phyloP scores from a whole-genome alignment of 2,329 filamentous ascomycete species.

The Helotiales sp. region DNA sequence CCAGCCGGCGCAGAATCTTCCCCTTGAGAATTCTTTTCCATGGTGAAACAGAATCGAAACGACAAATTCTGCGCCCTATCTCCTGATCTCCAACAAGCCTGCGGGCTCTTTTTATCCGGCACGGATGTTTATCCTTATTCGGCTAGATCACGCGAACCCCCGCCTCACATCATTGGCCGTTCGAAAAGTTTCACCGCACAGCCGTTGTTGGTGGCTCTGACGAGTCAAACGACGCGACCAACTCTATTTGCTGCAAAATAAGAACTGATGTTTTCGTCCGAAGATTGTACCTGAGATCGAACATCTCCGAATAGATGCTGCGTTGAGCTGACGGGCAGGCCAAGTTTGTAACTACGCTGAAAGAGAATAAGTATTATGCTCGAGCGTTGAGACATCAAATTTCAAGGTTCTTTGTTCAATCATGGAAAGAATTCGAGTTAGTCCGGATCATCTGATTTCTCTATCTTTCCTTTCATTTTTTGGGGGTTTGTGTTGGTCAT shows the following conservation, averaged over 20 bases:
- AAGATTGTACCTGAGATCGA: slow-evolving; percentile 30
- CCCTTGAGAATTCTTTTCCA: not conserved
- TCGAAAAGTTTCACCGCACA: slow-evolving; percentile 1
- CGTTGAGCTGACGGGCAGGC: not conserved
- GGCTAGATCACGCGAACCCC: not conserved
- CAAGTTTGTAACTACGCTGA: not conserved
- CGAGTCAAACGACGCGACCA: not conserved
- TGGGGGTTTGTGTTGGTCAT: not conserved
- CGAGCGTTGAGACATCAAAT: not conserved
- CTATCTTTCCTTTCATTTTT: not conserved
- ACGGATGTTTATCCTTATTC: not conserved
- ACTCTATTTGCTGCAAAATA: not conserved
- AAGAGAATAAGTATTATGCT: not conserved
- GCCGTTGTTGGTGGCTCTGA: not conserved
- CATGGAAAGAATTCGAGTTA: not conserved
- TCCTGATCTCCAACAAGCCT: slow-evolving; percentile 9
- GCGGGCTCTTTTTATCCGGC: slow-evolving; percentile 1
- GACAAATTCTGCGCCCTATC: not conserved
- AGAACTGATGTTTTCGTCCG: not conserved
- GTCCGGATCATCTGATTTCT: not conserved
- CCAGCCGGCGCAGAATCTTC: not conserved
- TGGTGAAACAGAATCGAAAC: slow-evolving; percentile 35
- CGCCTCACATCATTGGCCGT: not conserved
- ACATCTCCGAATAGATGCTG: slow-evolving; percentile 8
- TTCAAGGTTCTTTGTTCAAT: not conserved